phyloP scores from a whole-genome alignment of 2,329 filamentous ascomycete species.

The Tolypocladium amazonense region DNA sequence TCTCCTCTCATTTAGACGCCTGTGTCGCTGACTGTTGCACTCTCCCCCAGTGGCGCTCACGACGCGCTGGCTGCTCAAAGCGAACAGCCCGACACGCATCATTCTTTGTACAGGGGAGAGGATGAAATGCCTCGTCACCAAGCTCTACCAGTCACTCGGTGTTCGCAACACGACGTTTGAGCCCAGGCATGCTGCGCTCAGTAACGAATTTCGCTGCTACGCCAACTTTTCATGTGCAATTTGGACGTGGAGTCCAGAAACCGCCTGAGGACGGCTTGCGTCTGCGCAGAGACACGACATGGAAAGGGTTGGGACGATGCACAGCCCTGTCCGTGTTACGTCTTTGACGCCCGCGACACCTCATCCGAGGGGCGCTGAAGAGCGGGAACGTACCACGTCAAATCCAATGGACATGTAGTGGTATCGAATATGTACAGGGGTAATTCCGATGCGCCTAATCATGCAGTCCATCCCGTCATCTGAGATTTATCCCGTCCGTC shows the following conservation, averaged over 20 bases:
- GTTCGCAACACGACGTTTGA: conserved; percentile 57
- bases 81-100: conserved; percentile 22
- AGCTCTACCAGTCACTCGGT: conserved; percentile 56
- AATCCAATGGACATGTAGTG: neutral
- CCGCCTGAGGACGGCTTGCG: neutral
- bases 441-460: neutral
- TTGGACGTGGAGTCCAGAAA: conserved; percentile 30
- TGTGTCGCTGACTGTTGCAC: neutral
- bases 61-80: conserved; percentile 58
- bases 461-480: neutral
- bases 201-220: conserved; percentile 74
- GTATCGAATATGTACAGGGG: neutral
- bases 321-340: neutral
- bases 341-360: neutral
- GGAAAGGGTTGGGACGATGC: neutral
- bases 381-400: neutral
- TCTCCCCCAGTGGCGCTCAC: conserved; percentile 54
- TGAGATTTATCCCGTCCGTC: neutral
- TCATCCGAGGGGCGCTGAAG: neutral
- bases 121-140: conserved; percentile 54
- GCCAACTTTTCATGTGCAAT: conserved; percentile 60
- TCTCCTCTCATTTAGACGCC: neutral
- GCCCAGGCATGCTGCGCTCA: conserved; percentile 58
- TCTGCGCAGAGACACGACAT: neutral
- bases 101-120: conserved; percentile 71